Base-by-base conservation (phyloP, 495 filamentous ascomycete species). In the Pyrenula massariospora region DNA sequence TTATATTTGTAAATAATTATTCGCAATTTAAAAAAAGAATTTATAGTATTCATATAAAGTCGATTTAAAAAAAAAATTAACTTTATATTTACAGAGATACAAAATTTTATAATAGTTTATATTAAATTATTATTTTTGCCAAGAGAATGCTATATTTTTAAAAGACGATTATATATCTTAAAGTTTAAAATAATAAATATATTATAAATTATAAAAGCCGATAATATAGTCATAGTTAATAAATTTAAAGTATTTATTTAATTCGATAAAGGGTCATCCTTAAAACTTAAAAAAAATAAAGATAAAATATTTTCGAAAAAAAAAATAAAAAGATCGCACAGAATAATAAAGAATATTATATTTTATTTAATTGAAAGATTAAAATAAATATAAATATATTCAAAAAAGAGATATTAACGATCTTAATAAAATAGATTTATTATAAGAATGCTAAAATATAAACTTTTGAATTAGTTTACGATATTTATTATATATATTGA, bases 21-120 rank as follows among this genome's bases (percentile, higher is more conserved):
- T 54, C 22, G 56, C 22, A 31, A 25, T 36, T 58, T 58, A 55
- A 56, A 36, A 36, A 36, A 47, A 12, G 55, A 25, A 54, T 54
- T 54, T 52, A 42, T 58, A 58, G 36, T 31, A 58, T 55, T 54
- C 10, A 55, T 55, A 42, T 19, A 42, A 42, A 8, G 15, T 15
- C 15, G 15, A 10, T 53, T 53, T 53, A 3, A 10, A 31, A 53
- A 54, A 2, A 2, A 57, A 52, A 51, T 2, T 25, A n/a, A 22
- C 42, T 57, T 54, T 25, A 24, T 54, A 10, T 53, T 52, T 51
- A 51, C 12, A 19, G 50, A 25, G 21, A 5, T 57, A 24, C 3
- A 57, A 53, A 22, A 52, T 57, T 57, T 51, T 57, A 57, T 57
- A 51, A 57, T 20, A 53, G 22, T 57, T 24, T 53, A 51, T 22